Percentiles rank a stretch among this genome's conserved stretches.
Evolutionary conservation across 768 basidiomycete species (phyloP).

Genomic region (Hypholoma sublateritium): DNA sequence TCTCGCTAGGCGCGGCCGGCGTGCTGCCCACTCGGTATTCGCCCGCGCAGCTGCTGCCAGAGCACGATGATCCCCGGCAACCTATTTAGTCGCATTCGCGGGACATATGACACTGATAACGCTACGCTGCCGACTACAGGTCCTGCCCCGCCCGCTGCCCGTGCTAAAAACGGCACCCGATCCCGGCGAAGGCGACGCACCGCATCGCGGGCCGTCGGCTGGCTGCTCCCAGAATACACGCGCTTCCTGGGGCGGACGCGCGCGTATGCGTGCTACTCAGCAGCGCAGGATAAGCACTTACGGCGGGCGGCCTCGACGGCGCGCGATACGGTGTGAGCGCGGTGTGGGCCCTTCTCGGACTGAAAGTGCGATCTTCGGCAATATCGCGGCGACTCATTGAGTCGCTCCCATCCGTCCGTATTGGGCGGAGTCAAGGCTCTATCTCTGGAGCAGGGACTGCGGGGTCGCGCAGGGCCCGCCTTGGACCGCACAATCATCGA

Average conservation of each 20-base stretch:
- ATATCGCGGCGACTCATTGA: not conserved
- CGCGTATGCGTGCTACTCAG: no score
- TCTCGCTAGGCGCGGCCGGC: not conserved
- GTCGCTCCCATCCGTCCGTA: not conserved
- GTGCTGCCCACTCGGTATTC: not conserved
- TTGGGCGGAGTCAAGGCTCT: not conserved
- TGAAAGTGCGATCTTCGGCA: not conserved
- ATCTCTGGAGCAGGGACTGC: not conserved
- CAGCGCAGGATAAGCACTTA: no score
- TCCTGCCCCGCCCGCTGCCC: not conserved
- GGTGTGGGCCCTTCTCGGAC: not conserved
- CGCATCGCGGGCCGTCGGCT: no score
- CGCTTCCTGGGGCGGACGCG: no score
- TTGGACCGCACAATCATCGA: not conserved
- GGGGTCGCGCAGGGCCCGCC: not conserved
- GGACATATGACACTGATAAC: slow-evolving; percentile 1
- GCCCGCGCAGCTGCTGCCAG: not conserved
- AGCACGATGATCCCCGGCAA: slow-evolving; percentile 7
- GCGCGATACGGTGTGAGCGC: not conserved
- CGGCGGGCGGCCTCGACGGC: no score
- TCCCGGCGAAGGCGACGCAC: no score
- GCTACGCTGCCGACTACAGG: slow-evolving; percentile 1
- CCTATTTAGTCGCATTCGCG: not conserved
- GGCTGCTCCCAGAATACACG: no score
- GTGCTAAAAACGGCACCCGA: no score